Base-by-base conservation (phyloP, 2,329 filamentous ascomycete species). In the Aspergillus spinulosporus region DNA sequence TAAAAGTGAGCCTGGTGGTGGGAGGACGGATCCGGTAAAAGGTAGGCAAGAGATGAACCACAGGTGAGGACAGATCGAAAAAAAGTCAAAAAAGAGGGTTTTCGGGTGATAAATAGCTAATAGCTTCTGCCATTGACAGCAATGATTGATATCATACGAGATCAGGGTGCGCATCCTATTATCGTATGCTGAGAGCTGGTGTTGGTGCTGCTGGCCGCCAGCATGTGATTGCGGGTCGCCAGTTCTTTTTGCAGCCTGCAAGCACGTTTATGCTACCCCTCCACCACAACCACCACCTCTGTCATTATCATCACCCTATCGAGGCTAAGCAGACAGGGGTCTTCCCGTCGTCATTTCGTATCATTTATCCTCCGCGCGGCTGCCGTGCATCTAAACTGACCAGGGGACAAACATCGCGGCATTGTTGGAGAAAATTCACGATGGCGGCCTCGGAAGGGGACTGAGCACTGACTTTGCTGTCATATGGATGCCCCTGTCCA, bases 171-270 rank as follows among this genome's bases (percentile, higher is more conserved):
- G 48, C 21, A 39, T 29, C 26, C 34, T 52, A 46, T 40, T 34
- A 54, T 48, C 39, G 29, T 54, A 56, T 59, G 47, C 48, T 57
- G 54, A 49, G 26, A 56, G 49, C 49, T 59, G 52, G 57, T 52
- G 55, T 49, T 58, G 39, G 52, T 53, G 52, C 52, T 46, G 55
- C 43, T 56, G 36, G 49, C 48, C 21, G 21, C 21, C 21, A 60
- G 59, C 62, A 64, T 64, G 62, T 64, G 62, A 64, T 59, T 62
- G 62, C 57, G 62, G 62, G 56, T 57, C 54, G 54, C 52, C 44
- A 47, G 34, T 39, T 51, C 50, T 52, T 56, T 60, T 43, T 21
- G 34, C 44, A 46, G 32, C 40, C 42, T 47, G 43, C 29, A 49
- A 52, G 46, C 36, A 58, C 55, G 50, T 49, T 52, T 21, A 36